A percentile compares a stretch with the other conserved stretches of the same genome.
Evolutionary conservation across 225 moss, liverwort and hornwort species (phyloP).

Genomic region (Sphagnum contortum): DNA sequence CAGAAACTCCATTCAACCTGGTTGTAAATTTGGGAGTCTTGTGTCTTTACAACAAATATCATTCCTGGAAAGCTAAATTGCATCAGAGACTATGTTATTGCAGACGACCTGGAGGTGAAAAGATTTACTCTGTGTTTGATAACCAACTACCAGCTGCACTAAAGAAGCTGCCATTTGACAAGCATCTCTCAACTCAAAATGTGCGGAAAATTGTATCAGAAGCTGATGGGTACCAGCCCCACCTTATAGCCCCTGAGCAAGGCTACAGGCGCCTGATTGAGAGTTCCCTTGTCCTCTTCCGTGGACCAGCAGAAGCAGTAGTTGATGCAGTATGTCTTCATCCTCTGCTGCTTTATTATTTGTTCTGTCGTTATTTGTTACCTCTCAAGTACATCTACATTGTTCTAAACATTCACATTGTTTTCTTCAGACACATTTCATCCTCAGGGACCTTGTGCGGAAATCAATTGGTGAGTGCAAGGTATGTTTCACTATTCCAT

Average conservation of each 20-base stretch:
- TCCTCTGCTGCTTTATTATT: too few relatives aligned
- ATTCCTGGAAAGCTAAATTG: too few relatives aligned
- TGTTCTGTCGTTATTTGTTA: too few relatives aligned
- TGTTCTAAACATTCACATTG: too few relatives aligned
- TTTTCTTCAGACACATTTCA: slow-evolving; percentile 58
- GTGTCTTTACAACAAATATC: too few relatives aligned
- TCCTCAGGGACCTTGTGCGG: slow-evolving; percentile 85
- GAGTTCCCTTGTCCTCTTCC: slow-evolving; percentile 42
- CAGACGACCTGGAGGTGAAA: slow-evolving; percentile 58
- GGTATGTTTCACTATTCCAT: slow-evolving; percentile 21
- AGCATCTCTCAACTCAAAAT: slow-evolving; percentile 50
- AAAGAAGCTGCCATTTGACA: slow-evolving; percentile 61
- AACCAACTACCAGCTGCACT: slow-evolving; percentile 55
- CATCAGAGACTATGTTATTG: background rate
- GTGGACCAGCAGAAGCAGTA: slow-evolving; percentile 59
- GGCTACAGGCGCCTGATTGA: slow-evolving; percentile 60
- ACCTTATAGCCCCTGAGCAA: slow-evolving; percentile 61
- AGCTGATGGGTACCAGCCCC: slow-evolving; percentile 61
- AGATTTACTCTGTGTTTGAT: slow-evolving; percentile 51
- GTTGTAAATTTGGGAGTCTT: too few relatives aligned
- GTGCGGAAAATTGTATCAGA: slow-evolving; percentile 51
- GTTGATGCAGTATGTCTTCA: slow-evolving; percentile 43
- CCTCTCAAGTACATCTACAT: too few relatives aligned
- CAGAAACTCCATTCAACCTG: too few relatives aligned
- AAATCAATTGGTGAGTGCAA: slow-evolving; percentile 75